phyloP scores from a whole-genome alignment of 1,139 yeast genomes.

The Saccharomyces hybrid region DNA sequence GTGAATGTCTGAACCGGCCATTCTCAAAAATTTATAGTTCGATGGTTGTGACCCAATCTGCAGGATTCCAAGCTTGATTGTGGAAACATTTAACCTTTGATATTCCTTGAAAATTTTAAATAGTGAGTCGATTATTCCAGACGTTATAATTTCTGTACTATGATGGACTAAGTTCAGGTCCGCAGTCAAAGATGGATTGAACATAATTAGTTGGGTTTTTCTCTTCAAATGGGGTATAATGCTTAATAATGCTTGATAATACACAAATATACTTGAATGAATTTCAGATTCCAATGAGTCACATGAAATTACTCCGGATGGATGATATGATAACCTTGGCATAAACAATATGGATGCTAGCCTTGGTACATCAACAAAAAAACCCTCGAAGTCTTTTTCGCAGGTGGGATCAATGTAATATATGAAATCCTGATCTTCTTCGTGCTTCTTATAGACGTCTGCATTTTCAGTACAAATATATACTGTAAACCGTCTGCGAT shows the following conservation, averaged over 20 bases:
- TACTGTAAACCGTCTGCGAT: constrained; percentile 28
- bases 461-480: constrained; percentile 29
- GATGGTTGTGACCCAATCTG: constrained; percentile 30
- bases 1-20: constrained; percentile 22
- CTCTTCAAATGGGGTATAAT: constrained; percentile 20
- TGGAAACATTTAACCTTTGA: constrained; percentile 13
- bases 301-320: constrained; percentile 24
- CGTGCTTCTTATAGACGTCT: constrained; percentile 16
- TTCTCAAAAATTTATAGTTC: constrained; percentile 26
- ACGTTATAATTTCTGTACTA: constrained; percentile 24
- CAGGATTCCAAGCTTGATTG: constrained; percentile 26
- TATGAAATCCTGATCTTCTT: constrained; percentile 28
- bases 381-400: no score
- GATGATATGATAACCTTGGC: constrained; percentile 29
- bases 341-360: constrained; percentile 26
- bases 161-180: constrained; percentile 22
- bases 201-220: constrained; percentile 21
- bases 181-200: constrained; percentile 27
- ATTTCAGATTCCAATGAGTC: constrained; percentile 21
- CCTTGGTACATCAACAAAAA: constrained; percentile 8
- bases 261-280: constrained; percentile 19
- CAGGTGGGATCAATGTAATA: constrained; percentile 25
- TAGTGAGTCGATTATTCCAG: constrained; percentile 24
- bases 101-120: constrained; percentile 16
- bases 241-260: constrained; percentile 18